These are phyloP conservation scores for Monosporascus sp. DNA, from an alignment of 2,329 filamentous ascomycete genomes.

Conservation along the genomic window DNA sequence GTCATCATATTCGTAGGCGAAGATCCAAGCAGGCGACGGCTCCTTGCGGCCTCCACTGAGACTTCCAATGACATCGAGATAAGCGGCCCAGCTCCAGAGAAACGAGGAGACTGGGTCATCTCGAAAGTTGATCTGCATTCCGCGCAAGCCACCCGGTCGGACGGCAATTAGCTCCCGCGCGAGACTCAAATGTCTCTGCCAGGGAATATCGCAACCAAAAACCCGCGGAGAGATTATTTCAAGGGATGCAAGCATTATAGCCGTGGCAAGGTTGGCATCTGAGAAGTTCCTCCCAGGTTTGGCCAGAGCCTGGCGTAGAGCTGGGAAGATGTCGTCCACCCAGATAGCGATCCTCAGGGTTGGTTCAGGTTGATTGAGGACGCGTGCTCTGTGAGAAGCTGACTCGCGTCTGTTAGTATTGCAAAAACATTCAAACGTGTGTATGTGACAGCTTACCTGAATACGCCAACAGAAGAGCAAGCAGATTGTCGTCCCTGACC, in stretches of 20 bases:
- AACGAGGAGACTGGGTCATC: slow-evolving; percentile 63
- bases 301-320: slow-evolving; percentile 61
- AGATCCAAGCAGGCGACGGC: slow-evolving; percentile 45
- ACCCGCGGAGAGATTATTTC: slow-evolving; percentile 79
- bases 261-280: slow-evolving; percentile 69
- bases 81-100: slow-evolving; percentile 76
- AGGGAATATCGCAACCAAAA: slow-evolving; percentile 74
- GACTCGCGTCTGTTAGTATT: slow-evolving; percentile 9
- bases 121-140: slow-evolving; percentile 47
- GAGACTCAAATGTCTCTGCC: slow-evolving; percentile 73
- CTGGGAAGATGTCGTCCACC: slow-evolving; percentile 74
- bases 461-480: slow-evolving; percentile 74
- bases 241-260: slow-evolving; percentile 78
- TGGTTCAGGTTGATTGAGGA: slow-evolving; percentile 69
- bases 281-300: slow-evolving; percentile 59
- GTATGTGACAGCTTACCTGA: slow-evolving; percentile 38
- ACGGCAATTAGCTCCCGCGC: slow-evolving; percentile 70
- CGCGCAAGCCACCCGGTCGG: slow-evolving; percentile 41
- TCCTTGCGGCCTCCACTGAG: slow-evolving; percentile 55
- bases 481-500: slow-evolving; percentile 61
- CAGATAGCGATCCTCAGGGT: slow-evolving; percentile 72
- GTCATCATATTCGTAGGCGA: slow-evolving; percentile 45
- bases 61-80: slow-evolving; percentile 73
- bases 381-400: slow-evolving; percentile 73
- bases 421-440: not conserved